Base-by-base conservation (phyloP, 2,329 filamentous ascomycete genomes). In the Fusarium newnesense region DNA sequence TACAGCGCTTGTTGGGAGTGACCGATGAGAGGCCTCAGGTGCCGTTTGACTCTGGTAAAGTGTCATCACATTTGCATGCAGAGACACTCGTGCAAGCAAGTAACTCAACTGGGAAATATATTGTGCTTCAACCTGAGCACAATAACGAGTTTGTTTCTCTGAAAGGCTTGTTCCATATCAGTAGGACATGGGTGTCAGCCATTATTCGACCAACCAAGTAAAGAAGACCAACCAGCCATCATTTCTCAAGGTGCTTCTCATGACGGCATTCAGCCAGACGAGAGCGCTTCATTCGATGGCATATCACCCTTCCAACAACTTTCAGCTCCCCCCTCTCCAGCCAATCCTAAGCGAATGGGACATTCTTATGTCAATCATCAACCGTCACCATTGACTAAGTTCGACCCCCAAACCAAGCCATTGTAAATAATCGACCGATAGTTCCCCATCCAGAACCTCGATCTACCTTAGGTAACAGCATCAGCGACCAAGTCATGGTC, bases 221-320 rank as follows among this genome's bases (percentile, higher is more conserved):
- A 52, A 32, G 16, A 21, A 69, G 70, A 49, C 64, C 42, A 53
- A 36, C 67, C 60, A 73, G 70, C 70, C 70, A 73, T 73, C 70
- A 73, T 73, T 73, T 73, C 70, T 73, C 36, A 52, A 28, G 32
- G 44, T 53, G 46, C 28, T 56, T 24, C 49, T 53, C 50, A 72
- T 72, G 59, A 65, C 69, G 64, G 64, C 69, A 72, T 73, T 26
- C 57, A 49, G 49, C 36, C 21, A 39, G 28, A 43, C 40, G 32
- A 61, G 46, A 52, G 49, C n/a, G 37, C 32, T 58, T n/a, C 37
- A 67, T 66, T 72, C 56, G 59, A 58, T 47, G 44, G 34, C 57
- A 49, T 53, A 42, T 52, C 50, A 32, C 44, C 58, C 24, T 54
- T 56, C 28, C 32, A 44, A 28, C 37, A 46, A 28, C 26, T 34